phyloP scores from a whole-genome alignment of 768 basidiomycete genomes.

The Agaricus subrufescens region DNA sequence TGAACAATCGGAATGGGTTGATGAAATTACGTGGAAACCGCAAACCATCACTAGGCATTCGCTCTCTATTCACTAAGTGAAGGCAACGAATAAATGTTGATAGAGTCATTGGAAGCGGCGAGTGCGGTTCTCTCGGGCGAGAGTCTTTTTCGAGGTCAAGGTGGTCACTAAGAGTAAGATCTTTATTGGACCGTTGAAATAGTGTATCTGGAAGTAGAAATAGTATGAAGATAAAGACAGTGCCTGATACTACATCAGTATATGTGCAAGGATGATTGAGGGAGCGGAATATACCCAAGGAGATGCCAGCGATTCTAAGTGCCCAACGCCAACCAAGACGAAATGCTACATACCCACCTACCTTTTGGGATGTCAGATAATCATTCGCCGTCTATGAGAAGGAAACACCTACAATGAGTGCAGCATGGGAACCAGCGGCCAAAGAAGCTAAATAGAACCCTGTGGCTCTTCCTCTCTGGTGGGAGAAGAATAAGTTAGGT shows the following conservation, averaged over 20 bases:
- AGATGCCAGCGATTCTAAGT: conserved; percentile 35
- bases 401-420: conserved; percentile 28
- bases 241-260: conserved; percentile 31
- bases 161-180: not conserved
- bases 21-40: not conserved
- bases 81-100: not conserved
- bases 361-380: conserved; percentile 10
- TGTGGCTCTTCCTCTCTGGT: conserved; percentile 37
- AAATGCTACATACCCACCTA: conserved; percentile 31
- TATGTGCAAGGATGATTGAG: conserved; percentile 25
- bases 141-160: not conserved
- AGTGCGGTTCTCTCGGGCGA: not conserved
- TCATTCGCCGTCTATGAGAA: not conserved
- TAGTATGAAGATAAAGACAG: conserved; percentile 18
- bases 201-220: conserved; percentile 6
- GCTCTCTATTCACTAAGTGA: not conserved
- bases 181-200: not conserved
- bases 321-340: conserved; percentile 36
- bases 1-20: not conserved
- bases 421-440: conserved; percentile 34
- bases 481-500: conserved; percentile 29
- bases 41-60: not conserved
- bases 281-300: conserved; percentile 29
- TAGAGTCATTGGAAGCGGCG: not conserved
- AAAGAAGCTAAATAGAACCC: conserved; percentile 34